Conservation (phyloP, 2,329 filamentous ascomycete species). For the Sporothrix humicola region DNA sequence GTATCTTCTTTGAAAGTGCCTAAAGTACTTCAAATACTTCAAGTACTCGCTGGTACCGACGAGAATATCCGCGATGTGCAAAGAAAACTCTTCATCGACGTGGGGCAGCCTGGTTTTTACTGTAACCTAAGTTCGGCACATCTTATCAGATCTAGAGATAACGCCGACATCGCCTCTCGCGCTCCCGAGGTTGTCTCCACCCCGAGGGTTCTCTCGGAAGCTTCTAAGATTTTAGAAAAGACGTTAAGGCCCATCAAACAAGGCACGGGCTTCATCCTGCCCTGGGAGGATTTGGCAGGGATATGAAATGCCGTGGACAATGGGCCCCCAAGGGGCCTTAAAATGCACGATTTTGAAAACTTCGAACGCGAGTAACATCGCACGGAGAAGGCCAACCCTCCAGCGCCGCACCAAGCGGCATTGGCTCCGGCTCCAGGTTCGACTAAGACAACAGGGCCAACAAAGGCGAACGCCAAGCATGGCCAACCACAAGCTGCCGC, state of each 20-base stretch:
- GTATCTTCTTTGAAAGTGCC: too few species aligned
- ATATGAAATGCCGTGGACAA: not conserved
- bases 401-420: not conserved
- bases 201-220: conserved; percentile 24
- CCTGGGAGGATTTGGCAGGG: not conserved
- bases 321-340: too few species aligned
- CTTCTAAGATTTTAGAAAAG: not conserved
- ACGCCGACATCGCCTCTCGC: conserved; percentile 51
- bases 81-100: not conserved
- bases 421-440: conserved; percentile 7
- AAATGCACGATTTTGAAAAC: not conserved
- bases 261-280: conserved; percentile 1
- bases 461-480: not conserved
- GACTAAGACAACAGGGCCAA: too few species aligned
- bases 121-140: conserved; percentile 38
- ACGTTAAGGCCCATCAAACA: conserved; percentile 13
- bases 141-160: conserved; percentile 63
- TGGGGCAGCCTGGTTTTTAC: conserved; percentile 6
- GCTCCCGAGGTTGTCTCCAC: conserved; percentile 32
- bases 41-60: too few species aligned
- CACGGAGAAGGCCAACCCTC: not conserved
- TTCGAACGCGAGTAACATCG: not conserved
- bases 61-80: not conserved
- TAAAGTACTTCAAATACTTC: too few species aligned
- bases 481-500: not conserved